Evolutionary conservation across 2,329 filamentous ascomycete genomes (phyloP), one percentile per base, ranked within the genome.

Genomic region (Claviceps fusiformis): DNA sequence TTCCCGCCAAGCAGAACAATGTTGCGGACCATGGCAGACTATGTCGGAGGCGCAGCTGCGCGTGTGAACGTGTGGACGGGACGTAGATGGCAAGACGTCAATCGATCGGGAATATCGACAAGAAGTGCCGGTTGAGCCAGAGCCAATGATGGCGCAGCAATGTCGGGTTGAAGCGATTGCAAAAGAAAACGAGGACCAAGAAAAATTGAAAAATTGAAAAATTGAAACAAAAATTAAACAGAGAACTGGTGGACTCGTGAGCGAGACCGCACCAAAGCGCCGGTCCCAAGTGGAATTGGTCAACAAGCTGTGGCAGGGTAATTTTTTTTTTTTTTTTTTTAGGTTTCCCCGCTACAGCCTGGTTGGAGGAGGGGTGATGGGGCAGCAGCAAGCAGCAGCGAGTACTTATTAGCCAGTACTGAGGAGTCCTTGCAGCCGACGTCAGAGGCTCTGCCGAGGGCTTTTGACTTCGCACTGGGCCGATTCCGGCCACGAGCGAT

Each of bases 1-100:
- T 87, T 93, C 58, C 93, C 92, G 63, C 91, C 89, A 61, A 98
- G 83, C 59, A 98, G 81, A 66, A 95, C 89, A 61, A 98, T 89
- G 71, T 95, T 95, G 70, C 91, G 86, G 62, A 96, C 91, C 90
- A 96, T 95, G 59, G 62, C 70, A 61, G 56, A 15, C 13, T 11
- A 7, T 51, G 47, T 55, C 45, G 49, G 44, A 47, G 10, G 19
- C 37, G 50, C 37, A 33, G 35, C 35, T 41, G 56, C n/a, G 31
- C 50, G 50, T 37, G 13, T 37, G 13, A 6, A 19, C 29, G 43
- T 4, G 24, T 24, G 24, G 24, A 24, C 24, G 24, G 24, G 24
- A 19, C 10, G 35, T 27, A 27, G 7, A 27, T 27, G 35, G n/a
- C 19, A 15, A 37, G 19, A 24, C 19, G 50, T 53, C 45, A 56